Base-by-base conservation (phyloP, 805 yeast genomes). In the Lachancea nothofagi region DNA sequence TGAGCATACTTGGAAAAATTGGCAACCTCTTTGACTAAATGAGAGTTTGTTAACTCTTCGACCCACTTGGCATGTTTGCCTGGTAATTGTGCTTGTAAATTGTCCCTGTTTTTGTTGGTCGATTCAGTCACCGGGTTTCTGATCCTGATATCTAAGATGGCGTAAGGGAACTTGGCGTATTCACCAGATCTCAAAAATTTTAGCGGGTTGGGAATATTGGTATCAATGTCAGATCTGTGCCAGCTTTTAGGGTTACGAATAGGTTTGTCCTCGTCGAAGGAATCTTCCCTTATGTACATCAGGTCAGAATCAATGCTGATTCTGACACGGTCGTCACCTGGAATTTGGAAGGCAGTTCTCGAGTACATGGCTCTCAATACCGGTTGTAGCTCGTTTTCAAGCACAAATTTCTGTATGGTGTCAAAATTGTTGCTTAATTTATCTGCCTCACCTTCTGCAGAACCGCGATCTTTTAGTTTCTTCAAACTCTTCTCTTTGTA, bases 341-440 rank as follows among this genome's bases (percentile, higher is more conserved):
- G 98, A 53, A 90, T 90, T 70, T 90, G 97, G 70, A 93, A 90
- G 2, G 97, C 97, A 5, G 96, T 85, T 62, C 97, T 75, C 29
- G 87, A 84, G 66, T 85, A 87, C 26, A 81, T 76, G 8, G 96
- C 76, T 66, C 97, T 79, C 59, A 93, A 65, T 27, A 85, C 77
- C 10, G 98, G 98, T 63, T 86, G 84, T 47, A 90, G 70, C 44
- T 77, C 73, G 50, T 79, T 71, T 38, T 77, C 77, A 29, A 63
- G 57, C 46, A 90, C 81, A 54, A 80, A 83, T 10, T 65, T 59
- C 54, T 81, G 80, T 38, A 87, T 65, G 38, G 73, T 75, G 29
- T 72, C 70, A 39, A 85, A 78, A 42, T 79, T 75, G 12, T 69
- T 56, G 41, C 72, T 69, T 51, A 72, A 70, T 39, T 73, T 70